Evolutionary conservation across 257 asterid genomes (phyloP), one percentile per base, ranked within the genome.

Genomic region (Solanum verrucosum): DNA sequence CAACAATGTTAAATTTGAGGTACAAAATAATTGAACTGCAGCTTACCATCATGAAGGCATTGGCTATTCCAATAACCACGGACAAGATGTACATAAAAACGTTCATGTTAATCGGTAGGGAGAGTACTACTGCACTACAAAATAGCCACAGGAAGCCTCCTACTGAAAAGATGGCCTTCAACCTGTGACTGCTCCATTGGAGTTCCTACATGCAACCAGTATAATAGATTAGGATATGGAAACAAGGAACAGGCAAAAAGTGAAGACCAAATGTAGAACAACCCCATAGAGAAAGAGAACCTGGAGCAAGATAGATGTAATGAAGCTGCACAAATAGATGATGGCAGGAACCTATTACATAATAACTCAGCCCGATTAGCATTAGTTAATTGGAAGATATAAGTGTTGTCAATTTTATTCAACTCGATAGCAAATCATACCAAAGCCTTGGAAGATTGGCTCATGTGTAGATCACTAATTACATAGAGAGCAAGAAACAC

Each of bases 141-240:
- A 94, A 73, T 33, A 95, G 90, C 98, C 98, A 96, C 79, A 96
- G 96, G 68, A 94, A 90, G 89, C 97, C 95, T 91, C 99, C 98
- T 18, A 87, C 90, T 42, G 96, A 92, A 87, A 93, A 95, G 49
- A 92, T 70, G 42, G 90, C 89, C 93, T 94, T 94, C 84, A 94
- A 33, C 44, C 95, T 93, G 74, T 85, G 90, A 15, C 95, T 93
- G 10, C 88, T 93, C 98, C 99, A 95, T 15, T 91, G 79, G 20
- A 74, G 82, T 7, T 74, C 82, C 82, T 74, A 74, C 29, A 75
- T 83, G n/a, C 37, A 78, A 78, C 25, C 23, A 31, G 35, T 42
- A 42, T 12, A 77, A 8, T 20, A 20, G 83, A 27, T 35, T 67
- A 27, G 65, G 31, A 20, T 77, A 71, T 7, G 34, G 5, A 18